phyloP scores from a whole-genome alignment of 805 yeast species.

The Saccharomycopsis sp. region DNA sequence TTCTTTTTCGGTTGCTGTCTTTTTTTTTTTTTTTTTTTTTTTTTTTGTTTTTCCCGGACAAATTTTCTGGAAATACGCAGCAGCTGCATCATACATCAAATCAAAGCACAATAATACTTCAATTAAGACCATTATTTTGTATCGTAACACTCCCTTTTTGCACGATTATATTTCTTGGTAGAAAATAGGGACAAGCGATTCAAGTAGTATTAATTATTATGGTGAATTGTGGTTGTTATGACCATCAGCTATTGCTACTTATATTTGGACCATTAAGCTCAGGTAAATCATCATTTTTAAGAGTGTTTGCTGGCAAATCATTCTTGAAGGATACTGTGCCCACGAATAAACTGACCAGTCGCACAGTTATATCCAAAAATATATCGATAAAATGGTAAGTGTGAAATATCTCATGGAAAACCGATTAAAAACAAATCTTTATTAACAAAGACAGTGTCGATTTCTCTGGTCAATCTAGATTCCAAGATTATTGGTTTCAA shows the following conservation, averaged over 20 bases:
- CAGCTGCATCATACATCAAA: too few species aligned
- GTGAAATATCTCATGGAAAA: background rate
- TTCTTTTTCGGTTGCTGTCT: too few species aligned
- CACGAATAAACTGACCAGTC: constrained; percentile 1
- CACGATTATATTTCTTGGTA: background rate
- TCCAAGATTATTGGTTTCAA: constrained; percentile 3
- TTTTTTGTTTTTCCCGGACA: too few species aligned
- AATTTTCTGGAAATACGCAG: too few species aligned
- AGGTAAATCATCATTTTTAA: constrained; percentile 11
- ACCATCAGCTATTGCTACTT: background rate
- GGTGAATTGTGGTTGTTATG: background rate
- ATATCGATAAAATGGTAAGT: constrained; percentile 5
- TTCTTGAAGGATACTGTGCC: constrained; percentile 9
- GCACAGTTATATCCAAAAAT: background rate
- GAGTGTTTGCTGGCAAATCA: background rate
- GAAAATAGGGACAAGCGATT: too few species aligned
- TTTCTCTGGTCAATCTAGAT: constrained; percentile 12
- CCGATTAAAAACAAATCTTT: background rate
- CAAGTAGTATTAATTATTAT: too few species aligned
- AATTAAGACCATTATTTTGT: too few species aligned
- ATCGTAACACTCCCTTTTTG: background rate
- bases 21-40: too few species aligned
- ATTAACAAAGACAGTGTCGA: constrained; percentile 3
- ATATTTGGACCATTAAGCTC: constrained; percentile 13
- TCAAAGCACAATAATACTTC: too few species aligned